Base-by-base conservation (phyloP, 75 land plant genomes). In the Gnetum montanum region DNA sequence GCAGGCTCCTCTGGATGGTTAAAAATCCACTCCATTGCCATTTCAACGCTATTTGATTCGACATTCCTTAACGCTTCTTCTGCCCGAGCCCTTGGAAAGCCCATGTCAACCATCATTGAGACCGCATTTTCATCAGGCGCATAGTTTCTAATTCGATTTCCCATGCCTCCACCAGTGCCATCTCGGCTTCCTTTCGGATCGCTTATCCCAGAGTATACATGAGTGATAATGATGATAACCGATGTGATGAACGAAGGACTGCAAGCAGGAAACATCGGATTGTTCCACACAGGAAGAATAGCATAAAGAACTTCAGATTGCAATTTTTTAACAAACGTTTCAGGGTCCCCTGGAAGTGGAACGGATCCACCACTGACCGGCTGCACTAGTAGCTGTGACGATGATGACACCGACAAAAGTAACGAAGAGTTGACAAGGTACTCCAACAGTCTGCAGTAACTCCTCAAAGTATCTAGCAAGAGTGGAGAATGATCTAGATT, bases 11-110 rank as follows among this genome's bases (percentile, higher is more conserved):
- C 99, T 26, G 85, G 70, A 74, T 86, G 99, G 55, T 63, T 78
- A 38, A 85, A 81, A 43, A 95, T 57, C 99, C 99, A 95, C 54
- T 95, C 99, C 77, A 84, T 90, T 7, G 99, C 99, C 90, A 95
- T 61, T 50, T 95, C 99, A 37, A 90, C 96, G 62, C 96, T 90
- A 55, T 83, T 86, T 67, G 77, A 47, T 38, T 73, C 92, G n/a
- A 90, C 90, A 4, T 72, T 61, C 46, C 96, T 72, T 25, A 95
- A 50, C 31, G 99, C 99, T 63, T 82, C 99, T 59, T 95, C 99
- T 34, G 92, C 99, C 56, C 96, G 78, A 3, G 85, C 62, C 49
- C 99, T 77, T 43, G 85, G 34, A 62, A 95, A 90, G 0, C 99
- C 99, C 99, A 95, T 95, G 58, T 95, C 99, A 58, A 90, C 96